These are phyloP conservation scores for Phytophthora fragariaefolia DNA, from an alignment of 352 stramenopile genomes.

Conservation along the genomic window DNA sequence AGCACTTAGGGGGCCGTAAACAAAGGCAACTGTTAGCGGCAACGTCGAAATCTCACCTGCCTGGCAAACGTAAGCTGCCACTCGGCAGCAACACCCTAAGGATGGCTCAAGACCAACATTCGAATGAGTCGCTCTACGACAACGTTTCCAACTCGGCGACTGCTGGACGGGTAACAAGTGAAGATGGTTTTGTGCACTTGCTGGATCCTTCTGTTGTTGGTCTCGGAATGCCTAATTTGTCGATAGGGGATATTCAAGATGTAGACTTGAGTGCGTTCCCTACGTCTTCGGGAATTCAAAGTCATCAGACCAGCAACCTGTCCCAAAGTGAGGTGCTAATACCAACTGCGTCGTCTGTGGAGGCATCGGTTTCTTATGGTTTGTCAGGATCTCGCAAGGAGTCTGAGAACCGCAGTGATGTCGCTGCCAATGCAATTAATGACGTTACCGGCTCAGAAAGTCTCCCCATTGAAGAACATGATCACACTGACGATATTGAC, in stretches of 20 bases:
- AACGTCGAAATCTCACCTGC: slow-evolving; percentile 15
- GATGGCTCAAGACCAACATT: slow-evolving; percentile 27
- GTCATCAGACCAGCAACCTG: slow-evolving; percentile 8
- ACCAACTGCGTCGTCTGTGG: background rate
- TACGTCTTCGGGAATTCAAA: slow-evolving; percentile 32
- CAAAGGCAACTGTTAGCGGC: slow-evolving; percentile 43
- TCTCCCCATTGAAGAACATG: slow-evolving; percentile 1
- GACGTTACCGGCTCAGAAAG: slow-evolving; percentile 4
- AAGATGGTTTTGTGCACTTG: slow-evolving; percentile 47
- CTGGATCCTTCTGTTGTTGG: slow-evolving; percentile 41
- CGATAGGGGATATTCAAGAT: slow-evolving; percentile 67
- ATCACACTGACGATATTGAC: slow-evolving; percentile 6
- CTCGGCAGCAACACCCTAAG: slow-evolving; percentile 6
- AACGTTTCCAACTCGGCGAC: slow-evolving; percentile 3
- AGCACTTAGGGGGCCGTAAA: slow-evolving; percentile 70
- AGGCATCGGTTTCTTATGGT: slow-evolving; percentile 17
- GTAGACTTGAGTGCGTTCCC: slow-evolving; percentile 60
- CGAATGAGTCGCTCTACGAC: slow-evolving; percentile 33
- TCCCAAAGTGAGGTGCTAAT: slow-evolving; percentile 10
- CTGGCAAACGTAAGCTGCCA: slow-evolving; percentile 45
- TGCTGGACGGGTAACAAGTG: slow-evolving; percentile 12
- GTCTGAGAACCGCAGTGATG: slow-evolving; percentile 2
- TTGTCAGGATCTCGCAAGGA: slow-evolving; percentile 6
- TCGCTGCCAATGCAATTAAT: background rate
- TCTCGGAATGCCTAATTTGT: slow-evolving; percentile 54